Evolutionary conservation across 192 early-diverging fungal genomes (phyloP).

Genomic region (Diversispora epigaea): DNA sequence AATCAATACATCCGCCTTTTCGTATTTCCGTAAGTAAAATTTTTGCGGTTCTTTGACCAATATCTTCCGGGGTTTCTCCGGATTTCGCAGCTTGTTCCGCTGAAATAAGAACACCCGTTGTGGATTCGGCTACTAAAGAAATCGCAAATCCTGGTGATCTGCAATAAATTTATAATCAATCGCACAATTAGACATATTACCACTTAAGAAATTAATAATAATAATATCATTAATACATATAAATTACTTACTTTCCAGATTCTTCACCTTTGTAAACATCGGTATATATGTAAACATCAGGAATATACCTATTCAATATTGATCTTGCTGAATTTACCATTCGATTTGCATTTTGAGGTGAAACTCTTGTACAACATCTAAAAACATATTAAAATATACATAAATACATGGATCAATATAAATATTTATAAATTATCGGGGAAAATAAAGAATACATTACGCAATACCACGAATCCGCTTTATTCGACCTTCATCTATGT

Average conservation of each 20-base stretch:
- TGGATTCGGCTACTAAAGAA: slow-evolving; percentile 90
- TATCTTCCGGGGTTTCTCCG: slow-evolving; percentile 87
- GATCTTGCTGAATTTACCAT: slow-evolving; percentile 83
- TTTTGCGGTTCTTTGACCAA: slow-evolving; percentile 75
- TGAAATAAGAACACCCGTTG: slow-evolving; percentile 76
- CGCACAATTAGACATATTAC: not conserved
- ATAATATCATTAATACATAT: not conserved
- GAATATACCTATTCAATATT: slow-evolving; percentile 89
- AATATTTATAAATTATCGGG: not conserved
- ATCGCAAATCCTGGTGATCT: slow-evolving; percentile 90
- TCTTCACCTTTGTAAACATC: slow-evolving; percentile 98
- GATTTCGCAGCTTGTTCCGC: slow-evolving; percentile 81
- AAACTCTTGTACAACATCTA: slow-evolving; percentile 76
- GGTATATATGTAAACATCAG: slow-evolving; percentile 96
- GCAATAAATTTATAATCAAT: not conserved
- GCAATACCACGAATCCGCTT: slow-evolving; percentile 95
- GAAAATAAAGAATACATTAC: slow-evolving; percentile 47
- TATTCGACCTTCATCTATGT: slow-evolving; percentile 82
- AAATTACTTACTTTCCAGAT: slow-evolving; percentile 61
- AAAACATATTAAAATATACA: not conserved
- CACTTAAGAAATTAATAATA: no score
- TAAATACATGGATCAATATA: not conserved
- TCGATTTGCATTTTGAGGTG: slow-evolving; percentile 93
- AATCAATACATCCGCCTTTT: slow-evolving; percentile 90
- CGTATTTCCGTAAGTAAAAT: slow-evolving; percentile 82